These are phyloP conservation scores for Pestalotiopsis sp. DNA, from an alignment of 2,329 filamentous ascomycete species.

Conservation along the genomic window DNA sequence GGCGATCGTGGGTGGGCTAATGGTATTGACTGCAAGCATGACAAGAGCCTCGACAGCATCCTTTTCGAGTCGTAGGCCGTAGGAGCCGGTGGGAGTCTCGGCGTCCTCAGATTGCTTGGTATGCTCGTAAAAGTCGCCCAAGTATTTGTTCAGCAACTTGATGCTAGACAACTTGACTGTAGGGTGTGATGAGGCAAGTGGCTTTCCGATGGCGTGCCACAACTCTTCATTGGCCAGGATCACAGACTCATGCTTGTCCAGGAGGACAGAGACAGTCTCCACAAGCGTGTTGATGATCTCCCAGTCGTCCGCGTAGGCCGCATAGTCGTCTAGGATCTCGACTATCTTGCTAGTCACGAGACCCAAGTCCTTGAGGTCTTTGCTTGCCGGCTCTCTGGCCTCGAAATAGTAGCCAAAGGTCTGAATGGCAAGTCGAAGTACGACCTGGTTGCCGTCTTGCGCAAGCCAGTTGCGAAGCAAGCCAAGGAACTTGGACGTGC, in stretches of 20 bases:
- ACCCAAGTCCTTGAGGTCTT: constrained; percentile 69
- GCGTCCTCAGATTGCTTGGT: constrained; percentile 55
- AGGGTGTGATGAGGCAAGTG: constrained; percentile 72
- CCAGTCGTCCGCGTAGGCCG: constrained; percentile 60
- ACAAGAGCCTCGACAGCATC: constrained; percentile 66
- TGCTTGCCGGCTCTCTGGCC: constrained; percentile 57
- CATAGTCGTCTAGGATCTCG: constrained; percentile 56
- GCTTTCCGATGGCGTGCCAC: constrained; percentile 71
- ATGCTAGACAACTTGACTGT: constrained; percentile 79
- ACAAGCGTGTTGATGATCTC: constrained; percentile 77
- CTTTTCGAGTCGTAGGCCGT: constrained; percentile 69
- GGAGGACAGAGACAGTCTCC: constrained; percentile 68
- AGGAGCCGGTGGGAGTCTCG: constrained; percentile 68
- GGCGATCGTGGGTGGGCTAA: constrained; percentile 41
- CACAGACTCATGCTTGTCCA: constrained; percentile 65
- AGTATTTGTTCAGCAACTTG: constrained; percentile 74
- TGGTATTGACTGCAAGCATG: constrained; percentile 28
- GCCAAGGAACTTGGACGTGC: constrained; percentile 69
- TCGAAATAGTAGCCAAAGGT: constrained; percentile 85
- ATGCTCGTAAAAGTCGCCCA: constrained; percentile 75
- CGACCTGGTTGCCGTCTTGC: constrained; percentile 70
- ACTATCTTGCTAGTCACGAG: constrained; percentile 61
- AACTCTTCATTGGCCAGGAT: constrained; percentile 67
- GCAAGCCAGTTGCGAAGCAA: constrained; percentile 77
- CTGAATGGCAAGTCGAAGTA: constrained; percentile 76